A percentile compares a stretch with the other conserved stretches of the same genome.
Conservation (phyloP, 2,329 filamentous ascomycete genomes). For the Alternaria consortialis region DNA sequence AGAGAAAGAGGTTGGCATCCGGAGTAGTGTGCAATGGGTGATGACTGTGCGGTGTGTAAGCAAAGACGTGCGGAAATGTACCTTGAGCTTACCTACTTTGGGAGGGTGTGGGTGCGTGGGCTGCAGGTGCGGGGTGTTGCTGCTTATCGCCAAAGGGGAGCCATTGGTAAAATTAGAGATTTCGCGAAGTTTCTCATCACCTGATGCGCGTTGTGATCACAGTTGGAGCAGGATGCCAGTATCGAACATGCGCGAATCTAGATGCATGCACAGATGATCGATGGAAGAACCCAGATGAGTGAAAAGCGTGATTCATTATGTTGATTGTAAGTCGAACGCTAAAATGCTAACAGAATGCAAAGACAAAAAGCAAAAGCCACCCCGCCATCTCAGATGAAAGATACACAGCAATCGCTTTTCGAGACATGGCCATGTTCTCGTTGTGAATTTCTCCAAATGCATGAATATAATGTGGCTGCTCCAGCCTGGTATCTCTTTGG, state of each 20-base stretch:
- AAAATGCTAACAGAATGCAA: slow-evolving; percentile 24
- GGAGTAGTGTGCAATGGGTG: neutral
- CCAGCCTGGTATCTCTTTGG: slow-evolving; percentile 43
- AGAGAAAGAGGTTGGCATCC: slow-evolving; percentile 11
- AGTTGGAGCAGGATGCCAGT: neutral
- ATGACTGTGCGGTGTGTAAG: slow-evolving; percentile 29
- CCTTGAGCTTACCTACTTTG: slow-evolving; percentile 24
- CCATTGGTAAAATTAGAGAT: neutral
- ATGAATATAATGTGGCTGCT: slow-evolving; percentile 33
- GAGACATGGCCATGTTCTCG: slow-evolving; percentile 13
- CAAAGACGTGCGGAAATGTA: slow-evolving; percentile 11
- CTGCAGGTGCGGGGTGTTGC: slow-evolving; percentile 24
- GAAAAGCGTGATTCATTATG: slow-evolving; percentile 13
- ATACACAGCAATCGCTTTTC: slow-evolving; percentile 23
- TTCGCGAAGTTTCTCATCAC: slow-evolving; percentile 9
- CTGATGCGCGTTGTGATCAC: neutral
- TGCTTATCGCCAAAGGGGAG: slow-evolving; percentile 13
- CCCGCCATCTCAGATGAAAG: slow-evolving; percentile 21
- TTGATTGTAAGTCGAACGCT: slow-evolving; percentile 25
- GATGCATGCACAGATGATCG: neutral
- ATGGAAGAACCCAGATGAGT: neutral
- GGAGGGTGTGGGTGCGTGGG: slow-evolving; percentile 3
- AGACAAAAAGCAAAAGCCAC: slow-evolving; percentile 7
- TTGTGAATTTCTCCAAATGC: slow-evolving; percentile 27
- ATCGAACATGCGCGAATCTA: neutral